Evolutionary conservation across 306 rosid genomes (phyloP).

Genomic region (Quercus ilex): DNA sequence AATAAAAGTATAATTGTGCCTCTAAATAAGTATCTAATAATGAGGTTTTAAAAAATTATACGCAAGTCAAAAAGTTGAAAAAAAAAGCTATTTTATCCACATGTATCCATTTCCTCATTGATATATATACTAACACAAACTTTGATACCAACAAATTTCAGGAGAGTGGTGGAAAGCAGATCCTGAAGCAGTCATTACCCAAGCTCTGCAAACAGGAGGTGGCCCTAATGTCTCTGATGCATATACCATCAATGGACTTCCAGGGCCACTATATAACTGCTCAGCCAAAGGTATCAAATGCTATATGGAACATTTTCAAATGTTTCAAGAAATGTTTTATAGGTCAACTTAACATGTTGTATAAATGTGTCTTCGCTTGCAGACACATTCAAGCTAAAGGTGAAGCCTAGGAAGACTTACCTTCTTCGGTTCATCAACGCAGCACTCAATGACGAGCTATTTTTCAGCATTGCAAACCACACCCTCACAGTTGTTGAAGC

Average conservation of each 20-base stretch:
- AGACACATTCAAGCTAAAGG: conserved; percentile 62
- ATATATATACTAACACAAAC: conserved; percentile 2
- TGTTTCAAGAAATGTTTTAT: background rate
- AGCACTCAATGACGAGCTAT: conserved; percentile 61
- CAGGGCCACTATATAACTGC: conserved; percentile 68
- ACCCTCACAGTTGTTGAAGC: conserved; percentile 53
- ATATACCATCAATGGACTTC: conserved; percentile 69
- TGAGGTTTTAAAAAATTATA: background rate
- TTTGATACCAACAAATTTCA: conserved; percentile 5
- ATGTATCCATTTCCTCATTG: background rate
- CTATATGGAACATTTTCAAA: background rate
- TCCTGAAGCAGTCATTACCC: conserved; percentile 58
- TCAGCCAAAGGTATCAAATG: conserved; percentile 54
- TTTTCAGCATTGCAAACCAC: conserved; percentile 72
- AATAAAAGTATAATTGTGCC: too few relatives aligned
- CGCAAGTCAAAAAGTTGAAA: too few relatives aligned
- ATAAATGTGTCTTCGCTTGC: conserved; percentile 7
- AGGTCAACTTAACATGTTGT: background rate
- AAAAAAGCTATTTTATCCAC: background rate
- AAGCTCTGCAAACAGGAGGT: conserved; percentile 65
- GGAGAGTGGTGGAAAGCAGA: conserved; percentile 88
- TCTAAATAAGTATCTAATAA: too few relatives aligned
- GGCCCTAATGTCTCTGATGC: conserved; percentile 87
- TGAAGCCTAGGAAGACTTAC: conserved; percentile 50
- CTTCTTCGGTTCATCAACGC: conserved; percentile 66